Base-by-base conservation (phyloP, 768 basidiomycete species). In the Bullera alba region DNA sequence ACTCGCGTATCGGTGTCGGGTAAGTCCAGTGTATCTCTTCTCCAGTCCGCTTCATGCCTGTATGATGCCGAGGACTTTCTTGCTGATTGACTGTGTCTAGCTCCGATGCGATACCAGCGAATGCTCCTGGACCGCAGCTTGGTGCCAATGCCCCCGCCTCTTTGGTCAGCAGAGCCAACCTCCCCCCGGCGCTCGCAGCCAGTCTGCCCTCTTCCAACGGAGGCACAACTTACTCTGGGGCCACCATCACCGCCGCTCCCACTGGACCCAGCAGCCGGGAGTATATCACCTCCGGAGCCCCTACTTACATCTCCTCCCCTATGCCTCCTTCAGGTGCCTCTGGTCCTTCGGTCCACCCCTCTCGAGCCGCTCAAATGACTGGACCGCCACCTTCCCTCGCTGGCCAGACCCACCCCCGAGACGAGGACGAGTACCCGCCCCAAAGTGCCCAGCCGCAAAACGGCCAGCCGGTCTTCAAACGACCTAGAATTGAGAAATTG, bases 231-330 rank as follows among this genome's bases (percentile, higher is more conserved):
- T 90, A 85, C 51, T 52, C 64, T 8, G 87, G 88, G 21, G 89
- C 91, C 3, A 87, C 86, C 0, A 78, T 95, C 43, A 87, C 90
- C 1, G 89, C 91, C 10, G 91, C 85, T 8, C 92, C 92, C 5
- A 91, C 92, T 59, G 90, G 91, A 12, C 63, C 67, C 17, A 43
- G 80, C 83, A 14, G 85, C 26, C 51, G 37, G 38, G 56, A 48
- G 43, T 63, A 50, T 53, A 54, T 48, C 12, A 48, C 57, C 2
- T 47, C 56, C 12, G 8, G 7, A 25, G n/a, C n/a, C n/a, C n/a
- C n/a, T n/a, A 54, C 59, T 17, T 63, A 61, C 44, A 57, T 60
- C 16, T 41, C 59, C 14, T 38, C 51, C 19, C 48, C 56, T 29
- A 15, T 59, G 15, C 49, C 58, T 39, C 34, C 60, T 4, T 41